A percentile compares a stretch with the other conserved stretches of the same genome.
Conservation (phyloP, 2,329 filamentous ascomycete genomes). For the Berkeleyomyces rouxiae region DNA sequence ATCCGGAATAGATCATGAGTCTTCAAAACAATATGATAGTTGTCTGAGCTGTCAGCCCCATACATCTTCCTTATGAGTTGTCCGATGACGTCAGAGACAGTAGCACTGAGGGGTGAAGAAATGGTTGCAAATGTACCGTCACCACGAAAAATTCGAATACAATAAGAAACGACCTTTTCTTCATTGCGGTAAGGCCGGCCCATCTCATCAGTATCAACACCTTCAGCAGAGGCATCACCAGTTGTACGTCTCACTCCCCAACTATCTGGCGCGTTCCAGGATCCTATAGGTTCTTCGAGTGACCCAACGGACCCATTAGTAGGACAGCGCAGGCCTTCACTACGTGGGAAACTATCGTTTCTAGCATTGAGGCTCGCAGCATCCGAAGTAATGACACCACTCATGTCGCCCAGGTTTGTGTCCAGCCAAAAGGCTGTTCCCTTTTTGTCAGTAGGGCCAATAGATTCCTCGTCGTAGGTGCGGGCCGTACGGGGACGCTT, state of each 20-base stretch:
- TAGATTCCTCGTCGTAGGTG: slow-evolving; percentile 38
- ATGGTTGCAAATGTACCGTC: slow-evolving; percentile 92
- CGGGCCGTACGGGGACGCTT: slow-evolving; percentile 36
- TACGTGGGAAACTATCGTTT: slow-evolving; percentile 5
- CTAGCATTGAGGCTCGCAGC: background rate
- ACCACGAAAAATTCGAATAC: slow-evolving; percentile 84
- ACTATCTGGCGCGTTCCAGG: slow-evolving; percentile 89
- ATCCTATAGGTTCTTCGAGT: slow-evolving; percentile 30
- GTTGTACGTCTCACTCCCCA: slow-evolving; percentile 73
- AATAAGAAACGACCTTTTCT: slow-evolving; percentile 63
- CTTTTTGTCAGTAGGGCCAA: slow-evolving; percentile 42
- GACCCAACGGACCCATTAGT: slow-evolving; percentile 9
- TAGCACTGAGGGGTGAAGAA: slow-evolving; percentile 67
- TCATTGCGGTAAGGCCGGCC: slow-evolving; percentile 21
- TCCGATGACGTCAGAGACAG: slow-evolving; percentile 71
- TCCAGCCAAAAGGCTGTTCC: slow-evolving; percentile 61
- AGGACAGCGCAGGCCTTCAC: background rate
- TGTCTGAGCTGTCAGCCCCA: slow-evolving; percentile 73
- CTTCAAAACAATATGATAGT: slow-evolving; percentile 88
- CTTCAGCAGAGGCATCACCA: slow-evolving; percentile 48
- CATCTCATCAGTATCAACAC: slow-evolving; percentile 37
- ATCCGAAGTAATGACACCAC: slow-evolving; percentile 31
- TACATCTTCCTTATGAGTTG: slow-evolving; percentile 91
- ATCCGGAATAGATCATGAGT: slow-evolving; percentile 83
- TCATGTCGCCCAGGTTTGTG: slow-evolving; percentile 79